Evolutionary conservation across 169 alveolate genomes (phyloP), one percentile per base, ranked within the genome.

Genomic region (Pseudocohnilembus persalinus): DNA sequence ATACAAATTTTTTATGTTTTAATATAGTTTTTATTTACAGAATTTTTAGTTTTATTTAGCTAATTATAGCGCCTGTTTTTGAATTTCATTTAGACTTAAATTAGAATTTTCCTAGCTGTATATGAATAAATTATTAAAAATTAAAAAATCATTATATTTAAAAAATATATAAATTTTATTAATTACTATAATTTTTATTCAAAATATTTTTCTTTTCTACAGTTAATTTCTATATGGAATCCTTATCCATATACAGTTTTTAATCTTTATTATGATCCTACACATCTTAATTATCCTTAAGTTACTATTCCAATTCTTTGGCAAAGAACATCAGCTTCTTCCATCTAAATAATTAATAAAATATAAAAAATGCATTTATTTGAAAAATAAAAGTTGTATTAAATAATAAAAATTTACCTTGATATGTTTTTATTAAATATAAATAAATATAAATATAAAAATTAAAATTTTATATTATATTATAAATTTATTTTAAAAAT

Each of bases 251-350:
- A 94, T 24, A 90, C 65, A n/a, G 90, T 79, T 85, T 94, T 96
- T 28, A 96, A 92, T 72, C 92, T 90, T 32, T 89, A 91, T 83
- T 93, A 95, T 28, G 92, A 90, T 28, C 97, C 97, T 26, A 96
- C 84, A 74, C 98, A 96, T 88, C 96, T 91, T 33, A 96, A 87
- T 63, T 89, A 83, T 65, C 98, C 98, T 31, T 93, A 88, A 74
- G 91, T 88, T 32, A 94, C 89, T 31, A 97, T 97, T 35, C 98
- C 99, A 33, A 97, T 93, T 84, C 99, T 90, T 68, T 94, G 93
- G 76, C 98, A 95, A 26, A 97, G 92, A 0, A 97, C 98, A 92
- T 97, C 99, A 35, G 98, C 98, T 88, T 97, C 99, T 91, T 97
- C 98, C 99, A 97, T 97, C 84, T 79, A 77, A 33, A 26, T 77